Conservation (phyloP, 2,329 filamentous ascomycete species). For the Myriosclerotinia scirpicola region DNA sequence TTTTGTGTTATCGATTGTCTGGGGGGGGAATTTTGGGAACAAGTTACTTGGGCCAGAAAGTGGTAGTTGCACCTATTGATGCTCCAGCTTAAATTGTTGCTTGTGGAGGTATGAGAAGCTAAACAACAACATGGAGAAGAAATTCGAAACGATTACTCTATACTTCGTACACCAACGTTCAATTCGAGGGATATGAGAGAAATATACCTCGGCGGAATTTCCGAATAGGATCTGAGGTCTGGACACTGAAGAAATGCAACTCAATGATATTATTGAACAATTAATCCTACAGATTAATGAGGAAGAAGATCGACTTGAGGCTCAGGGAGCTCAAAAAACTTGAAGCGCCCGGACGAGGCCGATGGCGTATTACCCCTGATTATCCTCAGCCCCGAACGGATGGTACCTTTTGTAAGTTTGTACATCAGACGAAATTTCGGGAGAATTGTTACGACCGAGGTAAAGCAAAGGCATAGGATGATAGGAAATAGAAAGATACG, state of each 20-base stretch:
- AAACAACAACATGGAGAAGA: no score
- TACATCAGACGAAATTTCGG: constrained; percentile 11
- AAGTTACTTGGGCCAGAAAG: constrained; percentile 7
- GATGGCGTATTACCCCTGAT: constrained; percentile 19
- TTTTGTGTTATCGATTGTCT: constrained; percentile 11
- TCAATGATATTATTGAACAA: no score
- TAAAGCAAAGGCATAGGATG: neutral
- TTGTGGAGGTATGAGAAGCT: no score
- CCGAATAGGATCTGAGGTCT: neutral
- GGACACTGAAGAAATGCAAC: neutral
- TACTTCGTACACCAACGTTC: no score
- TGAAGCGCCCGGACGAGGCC: constrained; percentile 8
- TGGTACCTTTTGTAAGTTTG: constrained; percentile 12
- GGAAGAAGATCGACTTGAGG: constrained; percentile 11
- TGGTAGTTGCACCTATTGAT: constrained; percentile 2
- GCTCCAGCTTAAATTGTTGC: no score
- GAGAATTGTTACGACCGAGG: constrained; percentile 5
- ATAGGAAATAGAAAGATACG: neutral
- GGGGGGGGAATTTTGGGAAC: constrained; percentile 8
- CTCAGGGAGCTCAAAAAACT: neutral
- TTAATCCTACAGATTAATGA: neutral
- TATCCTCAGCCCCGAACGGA: neutral
- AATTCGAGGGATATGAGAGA: neutral
- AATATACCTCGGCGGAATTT: neutral
- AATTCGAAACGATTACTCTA: no score